Evolutionary conservation across 495 filamentous ascomycete species (phyloP).

Genomic region (Choiromyces venosus): DNA sequence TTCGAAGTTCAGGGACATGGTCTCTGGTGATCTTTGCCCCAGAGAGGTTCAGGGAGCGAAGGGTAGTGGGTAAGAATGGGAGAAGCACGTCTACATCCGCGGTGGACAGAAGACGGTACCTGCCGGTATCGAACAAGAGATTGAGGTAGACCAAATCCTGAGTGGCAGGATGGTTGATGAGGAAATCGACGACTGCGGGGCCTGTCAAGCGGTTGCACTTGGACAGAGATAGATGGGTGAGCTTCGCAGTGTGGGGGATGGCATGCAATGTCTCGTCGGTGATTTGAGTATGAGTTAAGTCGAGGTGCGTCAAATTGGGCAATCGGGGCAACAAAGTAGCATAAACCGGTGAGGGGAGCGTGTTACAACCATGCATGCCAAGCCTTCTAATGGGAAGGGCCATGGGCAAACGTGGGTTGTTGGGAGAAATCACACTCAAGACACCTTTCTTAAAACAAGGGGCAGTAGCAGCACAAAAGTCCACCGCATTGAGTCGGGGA

Average conservation of each 20-base stretch:
- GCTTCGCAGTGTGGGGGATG: conserved; percentile 63
- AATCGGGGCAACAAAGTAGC: conserved; percentile 66
- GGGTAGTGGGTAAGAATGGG: conserved; percentile 59
- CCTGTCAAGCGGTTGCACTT: conserved; percentile 70
- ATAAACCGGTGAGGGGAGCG: conserved; percentile 62
- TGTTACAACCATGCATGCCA: conserved; percentile 76
- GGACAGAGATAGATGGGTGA: conserved; percentile 76
- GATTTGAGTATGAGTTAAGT: conserved; percentile 73
- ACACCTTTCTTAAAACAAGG: conserved; percentile 61
- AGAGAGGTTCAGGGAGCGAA: conserved; percentile 71
- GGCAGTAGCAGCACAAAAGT: conserved; percentile 77
- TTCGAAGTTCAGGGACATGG: conserved; percentile 59
- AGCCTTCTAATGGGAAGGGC: conserved; percentile 60
- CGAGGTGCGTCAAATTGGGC: conserved; percentile 67
- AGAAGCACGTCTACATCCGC: conserved; percentile 62
- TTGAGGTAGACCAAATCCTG: conserved; percentile 67
- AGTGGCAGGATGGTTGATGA: conserved; percentile 67
- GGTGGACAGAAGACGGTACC: conserved; percentile 64
- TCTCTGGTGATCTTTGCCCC: conserved; percentile 63
- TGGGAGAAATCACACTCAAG: conserved; percentile 46
- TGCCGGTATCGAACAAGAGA: conserved; percentile 65
- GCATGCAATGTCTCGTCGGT: conserved; percentile 65
- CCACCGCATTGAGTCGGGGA: conserved; percentile 62
- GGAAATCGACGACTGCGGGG: conserved; percentile 61
- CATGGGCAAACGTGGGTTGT: conserved; percentile 44